Evolutionary conservation across 371 early-diverging fungal species (phyloP), one percentile per base, ranked within the genome.

Genomic region (Zychaea mexicana): DNA sequence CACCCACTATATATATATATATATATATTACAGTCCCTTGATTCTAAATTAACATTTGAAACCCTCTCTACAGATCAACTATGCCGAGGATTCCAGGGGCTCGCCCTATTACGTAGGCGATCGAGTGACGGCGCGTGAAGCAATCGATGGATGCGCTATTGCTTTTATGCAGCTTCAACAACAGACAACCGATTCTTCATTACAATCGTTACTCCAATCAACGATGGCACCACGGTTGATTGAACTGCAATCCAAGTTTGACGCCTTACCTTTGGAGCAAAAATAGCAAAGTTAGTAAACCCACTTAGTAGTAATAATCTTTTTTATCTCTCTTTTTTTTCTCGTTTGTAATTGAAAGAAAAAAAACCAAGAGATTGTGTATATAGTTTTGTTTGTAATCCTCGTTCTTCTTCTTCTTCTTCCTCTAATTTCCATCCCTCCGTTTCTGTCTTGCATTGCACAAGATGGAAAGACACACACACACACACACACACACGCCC

Each of bases 71-170:
- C 57, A 74, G 72, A 61, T 77, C 21, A 66, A 70, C 33, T 78
- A 70, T 63, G 78, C 78, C 27, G 70, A 73, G 56, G 78, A 78
- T 62, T 78, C 78, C 0, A 66, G 61, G 33, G 78, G 78, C 31
- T 75, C 78, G 42, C 64, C 68, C 7, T 78, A 78, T 62, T 78
- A 78, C 52, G 64, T 70, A 39, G 78, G 78, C 27, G 78, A 78
- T 62, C 64, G 69, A 17, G 65, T 69, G 8, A 61, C 78, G 6
- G 78, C 78, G 22, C 71, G 70, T 52, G 78, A 78, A 62, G 78
- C 78, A 19, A 54, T 78, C 3, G 67, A 75, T 59, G 60, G 65
- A 26, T 78, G 69, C 49, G 58, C 65, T 17, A 68, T 56, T 55
- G 62, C 67, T 13, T 78, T 68, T 38, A 64, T 70, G 33, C 56